Evolutionary conservation across 495 filamentous ascomycete species (phyloP), one percentile per base, ranked within the genome.

Genomic region (Podospora anserina): DNA sequence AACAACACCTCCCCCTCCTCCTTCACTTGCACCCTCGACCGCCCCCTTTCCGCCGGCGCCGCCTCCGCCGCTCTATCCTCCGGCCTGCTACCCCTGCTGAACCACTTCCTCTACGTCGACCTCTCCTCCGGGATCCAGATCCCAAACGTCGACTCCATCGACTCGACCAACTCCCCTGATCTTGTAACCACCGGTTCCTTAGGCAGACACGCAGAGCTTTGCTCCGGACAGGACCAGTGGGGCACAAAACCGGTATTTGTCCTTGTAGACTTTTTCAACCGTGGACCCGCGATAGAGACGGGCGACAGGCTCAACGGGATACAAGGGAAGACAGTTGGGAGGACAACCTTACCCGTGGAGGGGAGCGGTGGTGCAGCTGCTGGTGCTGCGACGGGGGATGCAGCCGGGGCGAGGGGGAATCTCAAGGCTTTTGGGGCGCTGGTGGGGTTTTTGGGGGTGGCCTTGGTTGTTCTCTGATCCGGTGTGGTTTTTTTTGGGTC

Each of bases 21-120:
- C 60, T 85, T 84, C 77, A 84, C 82, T 76, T 93, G 90, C 79
- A 83, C 79, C 9, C 83, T 91, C 55, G 84, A 92, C 72, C 84
- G 90, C 0, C 89, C 90, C 0, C 55, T 71, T 0, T 68, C 82
- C 9, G 79, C 74, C 34, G 18, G 81, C 56, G 74, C 83, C 9
- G 78, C 82, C 4, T 70, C 80, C 19, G 70, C 80, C 9, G 88
- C 87, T 9, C 80, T 86, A 34, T 44, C 69, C 0, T 69, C 72
- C 0, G 80, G 79, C 11, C 70, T 80, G 23, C 69, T 93, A 61
- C 85, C 88, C 0, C 78, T 92, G 5, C 80, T 92, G 79, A 93
- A 94, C 81, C 90, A 92, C 76, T 92, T 92, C 73, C 75, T 88
- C 69, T 87, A 91, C 75, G 82, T 84, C 49, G 77, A 81, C 23